Evolutionary conservation across 2,329 filamentous ascomycete genomes (phyloP).

Genomic region (Parafenestella ontariensis): DNA sequence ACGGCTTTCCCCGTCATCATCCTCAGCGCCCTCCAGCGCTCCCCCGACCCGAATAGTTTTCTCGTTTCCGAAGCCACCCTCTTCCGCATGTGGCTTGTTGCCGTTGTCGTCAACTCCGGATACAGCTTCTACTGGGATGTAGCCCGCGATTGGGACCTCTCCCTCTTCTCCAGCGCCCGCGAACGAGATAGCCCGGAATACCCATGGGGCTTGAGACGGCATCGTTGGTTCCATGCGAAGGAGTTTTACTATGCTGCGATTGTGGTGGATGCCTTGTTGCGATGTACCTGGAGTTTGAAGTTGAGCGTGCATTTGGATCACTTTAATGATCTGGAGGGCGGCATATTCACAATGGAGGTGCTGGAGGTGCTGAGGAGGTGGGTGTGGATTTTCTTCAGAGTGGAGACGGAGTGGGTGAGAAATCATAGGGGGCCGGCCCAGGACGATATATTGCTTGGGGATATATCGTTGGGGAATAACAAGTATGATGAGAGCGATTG

Average conservation of each 20-base stretch:
- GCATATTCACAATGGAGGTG: slow-evolving; percentile 85
- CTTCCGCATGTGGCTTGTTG: slow-evolving; percentile 67
- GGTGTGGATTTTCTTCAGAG: slow-evolving; percentile 96
- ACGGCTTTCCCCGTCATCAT: slow-evolving; percentile 92
- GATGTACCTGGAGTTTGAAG: slow-evolving; percentile 92
- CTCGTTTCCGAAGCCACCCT: slow-evolving; percentile 63
- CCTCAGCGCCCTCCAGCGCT: slow-evolving; percentile 75
- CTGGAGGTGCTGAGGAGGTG: slow-evolving; percentile 88
- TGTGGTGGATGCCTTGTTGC: slow-evolving; percentile 76
- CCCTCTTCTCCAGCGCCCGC: slow-evolving; percentile 70
- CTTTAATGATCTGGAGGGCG: slow-evolving; percentile 84
- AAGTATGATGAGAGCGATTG: slow-evolving; percentile 68
- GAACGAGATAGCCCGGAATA: slow-evolving; percentile 69
- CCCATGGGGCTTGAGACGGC: slow-evolving; percentile 77
- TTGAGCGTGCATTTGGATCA: slow-evolving; percentile 82
- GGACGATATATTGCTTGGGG: slow-evolving; percentile 77
- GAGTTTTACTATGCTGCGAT: slow-evolving; percentile 85
- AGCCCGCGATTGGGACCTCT: slow-evolving; percentile 94
- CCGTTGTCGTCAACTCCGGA: slow-evolving; percentile 80
- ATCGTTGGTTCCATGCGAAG: slow-evolving; percentile 74
- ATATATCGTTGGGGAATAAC: slow-evolving; percentile 64
- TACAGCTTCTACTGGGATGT: slow-evolving; percentile 99
- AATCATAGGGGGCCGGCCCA: slow-evolving; percentile 62
- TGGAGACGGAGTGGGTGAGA: slow-evolving; percentile 87
- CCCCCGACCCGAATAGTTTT: slow-evolving; percentile 60